Evolutionary conservation across 2,329 filamentous ascomycete genomes (phyloP).

Genomic region (Aphanoascus verrucosus): DNA sequence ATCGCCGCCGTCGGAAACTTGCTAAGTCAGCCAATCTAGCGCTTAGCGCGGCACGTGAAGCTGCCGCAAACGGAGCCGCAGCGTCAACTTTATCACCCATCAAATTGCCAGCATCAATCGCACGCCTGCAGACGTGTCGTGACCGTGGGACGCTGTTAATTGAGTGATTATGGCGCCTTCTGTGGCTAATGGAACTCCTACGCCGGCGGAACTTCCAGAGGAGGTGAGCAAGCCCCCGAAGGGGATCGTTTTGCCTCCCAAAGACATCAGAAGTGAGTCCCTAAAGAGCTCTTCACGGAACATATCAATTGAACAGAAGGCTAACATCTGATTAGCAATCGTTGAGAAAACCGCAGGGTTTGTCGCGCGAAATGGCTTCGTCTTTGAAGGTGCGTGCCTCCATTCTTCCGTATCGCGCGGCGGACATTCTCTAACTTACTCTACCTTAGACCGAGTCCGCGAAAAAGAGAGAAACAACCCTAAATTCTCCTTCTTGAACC

Average conservation of each 20-base stretch:
- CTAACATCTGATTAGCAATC: conserved; percentile 41
- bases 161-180: conserved; percentile 30
- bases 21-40: background rate
- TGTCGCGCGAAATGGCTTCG: conserved; percentile 55
- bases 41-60: conserved; percentile 8
- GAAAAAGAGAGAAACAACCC: conserved; percentile 73
- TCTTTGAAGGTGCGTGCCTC: conserved; percentile 51
- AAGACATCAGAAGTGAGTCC: conserved; percentile 59
- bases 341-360: conserved; percentile 95
- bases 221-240: conserved; percentile 66
- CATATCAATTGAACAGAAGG: conserved; percentile 1
- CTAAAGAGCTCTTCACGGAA: background rate
- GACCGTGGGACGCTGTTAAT: background rate
- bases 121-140: background rate
- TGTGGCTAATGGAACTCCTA: conserved; percentile 28
- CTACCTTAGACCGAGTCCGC: conserved; percentile 56
- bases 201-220: conserved; percentile 33
- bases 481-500: conserved; percentile 82
- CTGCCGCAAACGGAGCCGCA: conserved; percentile 2
- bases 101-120: background rate
- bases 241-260: conserved; percentile 74
- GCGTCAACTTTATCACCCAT: background rate
- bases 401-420: background rate
- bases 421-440: background rate
- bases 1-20: background rate